Evolutionary conservation across 1,139 yeast species (phyloP), one percentile per base, ranked within the genome.

Genomic region (Blastobotrys niveus): DNA sequence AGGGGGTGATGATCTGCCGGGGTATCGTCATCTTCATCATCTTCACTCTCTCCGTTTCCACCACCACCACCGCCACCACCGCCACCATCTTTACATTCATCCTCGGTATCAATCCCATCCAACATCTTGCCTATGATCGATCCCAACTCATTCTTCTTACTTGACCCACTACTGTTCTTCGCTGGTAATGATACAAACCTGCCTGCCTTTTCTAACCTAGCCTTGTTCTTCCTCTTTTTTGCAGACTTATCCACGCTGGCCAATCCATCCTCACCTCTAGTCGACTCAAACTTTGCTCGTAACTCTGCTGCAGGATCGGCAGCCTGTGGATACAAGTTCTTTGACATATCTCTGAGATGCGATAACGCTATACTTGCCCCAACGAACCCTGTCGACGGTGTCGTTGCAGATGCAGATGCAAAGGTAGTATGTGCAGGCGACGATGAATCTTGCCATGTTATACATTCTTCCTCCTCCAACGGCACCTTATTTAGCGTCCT

Each of bases 371-470:
- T 30, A n/a, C n/a, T n/a, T n/a, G n/a, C n/a, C n/a, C n/a, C n/a
- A n/a, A n/a, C n/a, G n/a, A n/a, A n/a, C 4, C 20, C 34, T 6
- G 32, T 19, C n/a, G 34, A 20, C 6, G 8, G 9, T 19, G 18
- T 15, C 14, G 18, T 21, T 9, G 5, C 8, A 4, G 32, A 9
- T 19, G 21, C 15, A 20, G 15, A 5, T 25, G 15, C 12, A 5
- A 10, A 7, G n/a, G 17, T 18, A n/a, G 5, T 4, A 15, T 36
- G 39, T 9, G 21, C 32, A 2, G 44, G 44, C 19, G 44, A 41
- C 2, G 44, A 41, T 18, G 36, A 27, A 21, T 22, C 35, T 24
- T 41, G 44, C 44, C 44, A 41, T 15, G 39, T 34, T 2, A 41
- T 21, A 5, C 8, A n/a, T 3, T 34, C 39, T n/a, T 27, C 36